Base-by-base conservation (phyloP, 257 asterid genomes). In the Jasminum sambac region DNA sequence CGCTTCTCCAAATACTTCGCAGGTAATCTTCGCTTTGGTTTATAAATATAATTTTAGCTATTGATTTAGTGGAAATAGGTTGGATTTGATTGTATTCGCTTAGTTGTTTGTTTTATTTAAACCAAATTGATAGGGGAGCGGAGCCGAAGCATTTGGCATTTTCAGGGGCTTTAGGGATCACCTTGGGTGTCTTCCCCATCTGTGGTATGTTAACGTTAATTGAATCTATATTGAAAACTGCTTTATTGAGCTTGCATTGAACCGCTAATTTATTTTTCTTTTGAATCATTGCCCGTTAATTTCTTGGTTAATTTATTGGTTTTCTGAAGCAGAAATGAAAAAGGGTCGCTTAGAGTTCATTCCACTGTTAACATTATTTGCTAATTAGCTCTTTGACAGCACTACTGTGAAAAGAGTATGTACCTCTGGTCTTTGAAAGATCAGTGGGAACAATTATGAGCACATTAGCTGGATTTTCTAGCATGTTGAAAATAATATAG, bases 101-200 rank as follows among this genome's bases (percentile, higher is more conserved):
- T 37, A 71, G 21, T 41, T 48, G 11, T 21, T 14, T 65, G 39
- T 46, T 70, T 16, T 59, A 17, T 60, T 64, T 5, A 24, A 75
- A 39, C 36, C 1, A 60, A 52, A 74, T 72, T 69, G 5, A 14
- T 41, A 94, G 99, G 85, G 99, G 99, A 77, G 79, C 91, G 41
- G 99, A 91, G 71, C 99, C 99, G 8, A 89, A 80, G 89, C 91
- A 89, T 75, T 78, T 94, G 78, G 96, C 99, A 1, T 88, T 94
- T 78, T 94, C 99, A 11, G 90, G 82, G 24, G 96, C 98, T 58
- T 81, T 94, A 67, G 99, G 99, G 24, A 71, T 85, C 68, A 89
- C 96, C 21, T 63, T 94, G 61, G 99, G 97, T 75, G 39, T 91
- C 52, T 91, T 94, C 76, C 99, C 99, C 69, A 94, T 94, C 65